phyloP scores from a whole-genome alignment of 805 yeast genomes.

The Saturnispora zaruensis region DNA sequence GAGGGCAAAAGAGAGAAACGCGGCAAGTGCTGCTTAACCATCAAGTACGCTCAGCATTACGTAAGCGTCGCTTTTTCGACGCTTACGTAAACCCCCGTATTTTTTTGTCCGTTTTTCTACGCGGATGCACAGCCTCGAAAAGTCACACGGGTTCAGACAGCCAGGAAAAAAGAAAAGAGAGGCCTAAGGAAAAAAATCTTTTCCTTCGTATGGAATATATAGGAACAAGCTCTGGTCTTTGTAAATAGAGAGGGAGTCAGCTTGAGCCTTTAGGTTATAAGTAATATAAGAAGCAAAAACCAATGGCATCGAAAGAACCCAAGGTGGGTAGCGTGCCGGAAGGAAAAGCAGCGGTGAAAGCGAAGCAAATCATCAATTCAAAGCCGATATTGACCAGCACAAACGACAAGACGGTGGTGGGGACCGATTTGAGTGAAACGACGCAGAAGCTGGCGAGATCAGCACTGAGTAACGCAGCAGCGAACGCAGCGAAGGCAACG shows the following conservation, averaged over 20 bases:
- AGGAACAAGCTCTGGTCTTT: not conserved
- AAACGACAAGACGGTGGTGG: not conserved
- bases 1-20: not conserved
- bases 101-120: not conserved
- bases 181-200: not conserved
- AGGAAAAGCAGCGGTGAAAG: not conserved
- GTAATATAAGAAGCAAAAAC: not conserved
- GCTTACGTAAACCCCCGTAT: not conserved
- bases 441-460: conserved; percentile 7
- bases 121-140: not conserved
- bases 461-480: conserved; percentile 3
- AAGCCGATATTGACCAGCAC: not conserved
- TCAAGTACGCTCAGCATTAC: not conserved
- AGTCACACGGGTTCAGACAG: not conserved
- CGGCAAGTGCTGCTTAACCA: conserved; percentile 1
- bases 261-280: not conserved
- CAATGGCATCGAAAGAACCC: not conserved
- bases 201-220: not conserved
- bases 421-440: conserved; percentile 7
- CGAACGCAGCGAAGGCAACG: not conserved
- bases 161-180: not conserved
- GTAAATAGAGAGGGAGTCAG: not conserved
- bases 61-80: not conserved
- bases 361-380: conserved; percentile 1
- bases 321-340: not conserved